Conservation (phyloP, 169 alveolate species). For the Blepharisma undulans region DNA sequence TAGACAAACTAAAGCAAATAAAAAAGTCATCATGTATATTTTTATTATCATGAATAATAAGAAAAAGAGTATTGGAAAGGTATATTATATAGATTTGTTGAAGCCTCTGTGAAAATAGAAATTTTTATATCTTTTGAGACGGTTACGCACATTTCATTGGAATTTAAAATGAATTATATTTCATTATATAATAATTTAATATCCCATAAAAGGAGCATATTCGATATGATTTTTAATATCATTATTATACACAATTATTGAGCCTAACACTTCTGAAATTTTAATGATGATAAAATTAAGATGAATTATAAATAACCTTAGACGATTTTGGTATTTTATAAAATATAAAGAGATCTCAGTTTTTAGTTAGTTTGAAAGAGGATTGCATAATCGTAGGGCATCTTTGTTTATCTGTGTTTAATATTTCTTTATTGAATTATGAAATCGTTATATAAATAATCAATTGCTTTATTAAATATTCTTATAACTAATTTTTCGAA, state of each 20-base stretch:
- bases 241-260: no score
- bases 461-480: neutral
- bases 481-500: neutral
- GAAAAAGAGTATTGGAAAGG: neutral
- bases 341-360: no score
- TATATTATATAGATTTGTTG: neutral
- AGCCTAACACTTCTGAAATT: no score
- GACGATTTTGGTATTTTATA: no score
- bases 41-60: neutral
- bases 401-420: no score
- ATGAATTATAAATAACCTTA: no score
- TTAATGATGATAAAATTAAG: no score
- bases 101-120: neutral
- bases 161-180: neutral
- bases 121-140: neutral
- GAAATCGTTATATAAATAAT: no score
- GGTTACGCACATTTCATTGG: neutral
- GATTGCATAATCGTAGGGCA: no score
- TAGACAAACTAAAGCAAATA: neutral
- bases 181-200: no score
- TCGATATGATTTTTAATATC: neutral
- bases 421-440: no score
- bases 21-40: neutral
- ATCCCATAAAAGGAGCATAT: neutral
- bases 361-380: no score